Base-by-base conservation (phyloP, 768 basidiomycete genomes). In the Kondoa subrosea region DNA sequence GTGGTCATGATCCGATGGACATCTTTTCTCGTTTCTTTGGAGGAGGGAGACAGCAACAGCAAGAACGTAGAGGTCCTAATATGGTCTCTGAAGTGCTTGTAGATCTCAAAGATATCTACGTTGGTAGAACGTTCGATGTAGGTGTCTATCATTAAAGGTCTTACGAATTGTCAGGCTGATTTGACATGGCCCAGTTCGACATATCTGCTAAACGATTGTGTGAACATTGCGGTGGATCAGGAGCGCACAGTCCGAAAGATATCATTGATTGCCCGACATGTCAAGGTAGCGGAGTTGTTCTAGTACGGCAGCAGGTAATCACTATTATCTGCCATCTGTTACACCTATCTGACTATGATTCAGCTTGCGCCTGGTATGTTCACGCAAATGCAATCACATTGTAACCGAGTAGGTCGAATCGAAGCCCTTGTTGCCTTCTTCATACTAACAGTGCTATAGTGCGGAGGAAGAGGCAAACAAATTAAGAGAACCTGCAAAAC, bases 211-310 rank as follows among this genome's bases (percentile, higher is more conserved):
- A 85, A 65, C 84, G 93, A 34, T 85, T 99, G 21, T 99, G 95
- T 75, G 91, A 96, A 77, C 89, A 95, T 76, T 99, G 95, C 78
- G 86, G 91, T 74, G 95, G 95, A 27, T 85, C 89, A 0, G 95
- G 95, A 27, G 95, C 95, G 0, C 87, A 90, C 1, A 88, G 89
- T 0, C 88, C 90, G 8, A 69, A 70, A 59, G 74, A 75, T 62
- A 73, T 75, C 21, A 66, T 71, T 73, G 82, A 83, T n/a, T 99
- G 95, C 76, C 76, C 83, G 1, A 82, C 83, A 14, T 99, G 95
- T 75, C 82, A 83, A 65, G 95, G 95, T 25, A 80, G 84, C 62
- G 95, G 95, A 40, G 82, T 93, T 65, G 87, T 88, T 74, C 77
- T 95, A 27, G 83, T 85, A 61, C 85, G 89, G 66, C 91, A 95